Evolutionary conservation across 192 early-diverging fungal genomes (phyloP).

Genomic region (Endogone sp.): DNA sequence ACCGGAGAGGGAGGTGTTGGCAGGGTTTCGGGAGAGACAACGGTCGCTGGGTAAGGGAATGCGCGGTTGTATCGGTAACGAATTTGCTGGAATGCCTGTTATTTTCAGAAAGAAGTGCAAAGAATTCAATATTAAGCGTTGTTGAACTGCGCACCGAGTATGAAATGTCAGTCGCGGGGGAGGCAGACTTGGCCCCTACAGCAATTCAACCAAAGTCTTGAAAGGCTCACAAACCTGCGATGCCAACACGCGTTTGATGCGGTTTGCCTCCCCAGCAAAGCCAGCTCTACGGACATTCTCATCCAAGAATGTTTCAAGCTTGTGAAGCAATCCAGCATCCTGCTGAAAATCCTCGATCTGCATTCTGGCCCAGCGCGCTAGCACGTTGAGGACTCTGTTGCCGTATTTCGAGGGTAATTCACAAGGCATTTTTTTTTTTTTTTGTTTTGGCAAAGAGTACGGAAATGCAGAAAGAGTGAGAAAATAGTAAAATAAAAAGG

Average conservation of each 20-base stretch:
- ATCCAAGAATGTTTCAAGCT: conserved; percentile 46
- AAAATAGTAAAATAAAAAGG: background rate
- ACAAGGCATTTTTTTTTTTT: background rate
- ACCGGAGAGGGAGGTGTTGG: too few species aligned
- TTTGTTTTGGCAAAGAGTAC: background rate
- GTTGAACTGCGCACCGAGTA: too few species aligned
- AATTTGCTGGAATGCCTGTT: background rate
- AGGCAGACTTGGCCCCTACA: too few species aligned
- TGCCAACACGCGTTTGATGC: conserved; percentile 20
- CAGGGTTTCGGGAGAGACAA: too few species aligned
- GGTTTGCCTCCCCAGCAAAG: conserved; percentile 40
- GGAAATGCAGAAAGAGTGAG: background rate
- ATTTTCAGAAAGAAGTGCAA: too few species aligned
- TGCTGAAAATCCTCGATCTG: conserved; percentile 57
- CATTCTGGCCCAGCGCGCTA: conserved; percentile 59
- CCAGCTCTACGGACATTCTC: conserved; percentile 33
- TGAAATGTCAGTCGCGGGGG: too few species aligned
- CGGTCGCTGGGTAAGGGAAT: background rate
- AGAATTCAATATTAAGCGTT: too few species aligned
- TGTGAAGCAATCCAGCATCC: conserved; percentile 30
- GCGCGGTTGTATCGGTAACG: background rate
- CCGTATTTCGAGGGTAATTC: background rate
- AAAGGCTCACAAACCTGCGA: conserved; percentile 14
- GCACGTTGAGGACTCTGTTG: conserved; percentile 50
- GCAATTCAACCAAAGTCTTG: background rate